Percentiles rank a stretch among this genome's conserved stretches.
Conservation (phyloP, 2,329 filamentous ascomycete species). For the Scedosporium aurantiacum region DNA sequence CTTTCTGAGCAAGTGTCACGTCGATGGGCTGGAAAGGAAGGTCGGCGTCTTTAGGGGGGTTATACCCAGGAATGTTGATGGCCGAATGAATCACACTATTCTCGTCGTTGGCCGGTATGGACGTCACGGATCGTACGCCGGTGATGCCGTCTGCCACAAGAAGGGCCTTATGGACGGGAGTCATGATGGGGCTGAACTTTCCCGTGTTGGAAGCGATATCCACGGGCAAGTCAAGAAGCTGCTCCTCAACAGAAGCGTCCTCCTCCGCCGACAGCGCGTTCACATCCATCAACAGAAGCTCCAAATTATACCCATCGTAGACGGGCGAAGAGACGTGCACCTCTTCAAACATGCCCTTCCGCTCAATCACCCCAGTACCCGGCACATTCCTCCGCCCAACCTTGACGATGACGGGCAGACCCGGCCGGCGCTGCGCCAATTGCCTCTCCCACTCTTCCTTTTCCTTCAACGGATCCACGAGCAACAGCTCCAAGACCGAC, state of each 20-base stretch:
- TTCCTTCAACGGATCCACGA: conserved; percentile 57
- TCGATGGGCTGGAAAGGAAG: conserved; percentile 50
- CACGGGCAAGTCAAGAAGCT: conserved; percentile 64
- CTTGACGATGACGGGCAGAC: conserved; percentile 52
- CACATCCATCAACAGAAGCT: conserved; percentile 48
- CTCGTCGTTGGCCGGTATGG: conserved; percentile 27
- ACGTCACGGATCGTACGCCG: conserved; percentile 47
- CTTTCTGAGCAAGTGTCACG: conserved; percentile 47
- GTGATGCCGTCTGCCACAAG: conserved; percentile 62
- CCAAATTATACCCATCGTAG: conserved; percentile 50
- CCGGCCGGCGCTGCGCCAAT: conserved; percentile 38
- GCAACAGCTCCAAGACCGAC: conserved; percentile 54
- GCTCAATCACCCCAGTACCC: conserved; percentile 4
- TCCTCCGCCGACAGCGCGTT: conserved; percentile 23
- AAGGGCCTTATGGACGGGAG: conserved; percentile 75
- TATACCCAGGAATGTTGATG: conserved; percentile 43
- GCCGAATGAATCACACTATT: conserved; percentile 38
- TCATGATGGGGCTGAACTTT: conserved; percentile 55
- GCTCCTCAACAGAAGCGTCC: conserved; percentile 39
- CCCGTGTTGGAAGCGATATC: conserved; percentile 58
- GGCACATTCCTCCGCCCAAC: conserved; percentile 26
- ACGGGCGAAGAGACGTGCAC: conserved; percentile 52
- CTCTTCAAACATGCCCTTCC: conserved; percentile 33
- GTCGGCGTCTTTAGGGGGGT: conserved; percentile 20
- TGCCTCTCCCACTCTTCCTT: conserved; percentile 57